Evolutionary conservation across 768 basidiomycete species (phyloP).

Genomic region (Suillus sp.): DNA sequence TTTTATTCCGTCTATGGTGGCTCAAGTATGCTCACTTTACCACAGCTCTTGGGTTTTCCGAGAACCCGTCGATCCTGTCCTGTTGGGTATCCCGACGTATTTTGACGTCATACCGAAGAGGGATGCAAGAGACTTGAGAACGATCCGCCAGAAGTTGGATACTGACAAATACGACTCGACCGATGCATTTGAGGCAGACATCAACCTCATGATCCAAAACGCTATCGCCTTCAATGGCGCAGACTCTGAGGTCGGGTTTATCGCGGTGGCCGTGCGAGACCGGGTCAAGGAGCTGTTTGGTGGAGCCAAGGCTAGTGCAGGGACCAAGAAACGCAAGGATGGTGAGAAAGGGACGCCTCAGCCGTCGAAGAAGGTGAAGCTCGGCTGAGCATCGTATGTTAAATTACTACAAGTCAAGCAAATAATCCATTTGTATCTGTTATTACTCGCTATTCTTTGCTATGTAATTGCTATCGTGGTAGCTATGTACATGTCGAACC

Average conservation of each 20-base stretch:
- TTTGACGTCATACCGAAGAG: constrained; percentile 83
- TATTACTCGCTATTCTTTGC: constrained; percentile 34
- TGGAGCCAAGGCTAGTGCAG: constrained; percentile 42
- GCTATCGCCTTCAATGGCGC: constrained; percentile 87
- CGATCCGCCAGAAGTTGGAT: constrained; percentile 81
- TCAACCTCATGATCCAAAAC: constrained; percentile 86
- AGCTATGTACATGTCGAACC: neutral
- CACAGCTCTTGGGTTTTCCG: constrained; percentile 75
- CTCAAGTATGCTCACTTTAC: neutral
- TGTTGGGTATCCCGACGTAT: constrained; percentile 83
- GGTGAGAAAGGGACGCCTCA: constrained; percentile 64
- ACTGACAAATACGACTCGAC: constrained; percentile 78
- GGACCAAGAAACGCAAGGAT: constrained; percentile 75
- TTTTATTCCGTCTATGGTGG: constrained; percentile 7
- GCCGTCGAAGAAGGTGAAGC: constrained; percentile 68
- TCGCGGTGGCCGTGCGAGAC: constrained; percentile 52
- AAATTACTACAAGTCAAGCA: constrained; percentile 21
- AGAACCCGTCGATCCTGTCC: constrained; percentile 86
- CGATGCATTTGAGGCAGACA: constrained; percentile 81
- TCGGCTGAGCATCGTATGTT: constrained; percentile 42
- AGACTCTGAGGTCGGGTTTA: constrained; percentile 74
- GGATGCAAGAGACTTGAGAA: constrained; percentile 83
- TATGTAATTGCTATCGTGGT: constrained; percentile 28
- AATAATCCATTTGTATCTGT: constrained; percentile 34
- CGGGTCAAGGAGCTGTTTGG: constrained; percentile 57